Evolutionary conservation across 2,329 filamentous ascomycete genomes (phyloP).

Genomic region (Monosporascus sp.): DNA sequence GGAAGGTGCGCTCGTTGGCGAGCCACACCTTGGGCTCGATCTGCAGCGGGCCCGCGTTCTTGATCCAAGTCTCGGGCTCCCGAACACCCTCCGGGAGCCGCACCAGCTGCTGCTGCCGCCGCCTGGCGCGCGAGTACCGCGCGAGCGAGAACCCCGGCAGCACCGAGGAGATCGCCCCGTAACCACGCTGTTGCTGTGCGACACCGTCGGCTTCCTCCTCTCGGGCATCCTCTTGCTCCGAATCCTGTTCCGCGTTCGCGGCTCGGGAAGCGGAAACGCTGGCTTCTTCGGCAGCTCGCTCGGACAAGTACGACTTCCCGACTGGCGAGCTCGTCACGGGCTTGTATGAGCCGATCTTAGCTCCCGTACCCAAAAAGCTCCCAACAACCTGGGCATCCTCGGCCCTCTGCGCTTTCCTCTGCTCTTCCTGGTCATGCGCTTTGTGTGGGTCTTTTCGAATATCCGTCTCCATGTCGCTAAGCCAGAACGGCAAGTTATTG

Average conservation of each 20-base stretch:
- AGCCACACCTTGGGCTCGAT: constrained; percentile 99
- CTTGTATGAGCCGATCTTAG: constrained; percentile 49
- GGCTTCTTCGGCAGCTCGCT: constrained; percentile 46
- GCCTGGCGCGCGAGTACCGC: constrained; percentile 61
- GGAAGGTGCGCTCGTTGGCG: constrained; percentile 94
- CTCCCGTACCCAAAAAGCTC: constrained; percentile 64
- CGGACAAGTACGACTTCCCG: constrained; percentile 59
- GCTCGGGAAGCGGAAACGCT: constrained; percentile 21
- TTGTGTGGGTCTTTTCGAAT: constrained; percentile 89
- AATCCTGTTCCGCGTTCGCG: constrained; percentile 11
- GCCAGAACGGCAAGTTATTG: constrained; percentile 95
- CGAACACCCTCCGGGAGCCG: constrained; percentile 81
- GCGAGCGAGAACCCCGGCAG: constrained; percentile 80
- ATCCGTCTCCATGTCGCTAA: constrained; percentile 84
- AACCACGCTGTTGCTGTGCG: constrained; percentile 28
- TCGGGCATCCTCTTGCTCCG: constrained; percentile 14
- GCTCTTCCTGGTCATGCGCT: constrained; percentile 88
- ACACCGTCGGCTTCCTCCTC: constrained; percentile 22
- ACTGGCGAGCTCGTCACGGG: constrained; percentile 61
- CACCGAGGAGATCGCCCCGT: constrained; percentile 62
- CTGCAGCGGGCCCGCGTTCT: constrained; percentile 85
- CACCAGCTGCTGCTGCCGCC: constrained; percentile 41
- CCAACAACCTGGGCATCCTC: constrained; percentile 89
- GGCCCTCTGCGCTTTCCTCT: constrained; percentile 71
- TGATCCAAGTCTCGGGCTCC: constrained; percentile 83